phyloP scores from a whole-genome alignment of 306 rosid genomes.

The Casuarina glauca region DNA sequence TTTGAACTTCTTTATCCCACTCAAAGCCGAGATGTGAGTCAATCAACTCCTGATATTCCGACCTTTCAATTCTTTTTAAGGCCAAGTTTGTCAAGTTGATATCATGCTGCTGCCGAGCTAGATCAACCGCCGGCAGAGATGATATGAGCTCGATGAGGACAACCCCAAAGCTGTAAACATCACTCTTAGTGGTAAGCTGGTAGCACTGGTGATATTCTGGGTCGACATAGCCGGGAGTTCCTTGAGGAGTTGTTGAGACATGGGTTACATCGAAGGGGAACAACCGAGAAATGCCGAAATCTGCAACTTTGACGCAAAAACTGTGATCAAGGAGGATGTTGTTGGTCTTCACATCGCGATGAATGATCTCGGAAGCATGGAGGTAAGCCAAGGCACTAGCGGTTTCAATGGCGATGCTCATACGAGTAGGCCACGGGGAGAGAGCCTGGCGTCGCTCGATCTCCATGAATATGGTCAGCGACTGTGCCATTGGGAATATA shows the following conservation, averaged over 20 bases:
- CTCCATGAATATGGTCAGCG: constrained; percentile 72
- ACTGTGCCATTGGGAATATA: constrained; percentile 74
- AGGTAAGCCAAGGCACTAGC: constrained; percentile 67
- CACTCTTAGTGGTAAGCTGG: constrained; percentile 70
- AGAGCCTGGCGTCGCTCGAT: constrained; percentile 33
- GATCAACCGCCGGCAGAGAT: constrained; percentile 66
- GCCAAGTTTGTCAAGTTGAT: constrained; percentile 60
- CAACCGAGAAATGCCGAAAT: constrained; percentile 72
- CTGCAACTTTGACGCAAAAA: constrained; percentile 67
- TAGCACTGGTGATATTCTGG: constrained; percentile 69
- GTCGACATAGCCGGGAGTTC: constrained; percentile 75
- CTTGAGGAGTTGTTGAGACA: constrained; percentile 79
- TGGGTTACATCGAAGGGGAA: constrained; percentile 61
- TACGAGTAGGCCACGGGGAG: constrained; percentile 57
- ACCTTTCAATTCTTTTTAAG: constrained; percentile 39
- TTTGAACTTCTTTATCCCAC: constrained; percentile 39
- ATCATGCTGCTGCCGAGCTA: constrained; percentile 55
- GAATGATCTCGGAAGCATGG: constrained; percentile 73
- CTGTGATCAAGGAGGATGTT: constrained; percentile 62
- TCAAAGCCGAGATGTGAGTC: constrained; percentile 59
- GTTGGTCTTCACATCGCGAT: constrained; percentile 73
- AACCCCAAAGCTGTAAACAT: constrained; percentile 77
- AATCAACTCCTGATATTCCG: constrained; percentile 45
- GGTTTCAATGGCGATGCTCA: constrained; percentile 69
- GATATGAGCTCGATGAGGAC: constrained; percentile 69